Base-by-base conservation (phyloP, 1,284 basidiomycete species). In the Grifola frondosa region DNA sequence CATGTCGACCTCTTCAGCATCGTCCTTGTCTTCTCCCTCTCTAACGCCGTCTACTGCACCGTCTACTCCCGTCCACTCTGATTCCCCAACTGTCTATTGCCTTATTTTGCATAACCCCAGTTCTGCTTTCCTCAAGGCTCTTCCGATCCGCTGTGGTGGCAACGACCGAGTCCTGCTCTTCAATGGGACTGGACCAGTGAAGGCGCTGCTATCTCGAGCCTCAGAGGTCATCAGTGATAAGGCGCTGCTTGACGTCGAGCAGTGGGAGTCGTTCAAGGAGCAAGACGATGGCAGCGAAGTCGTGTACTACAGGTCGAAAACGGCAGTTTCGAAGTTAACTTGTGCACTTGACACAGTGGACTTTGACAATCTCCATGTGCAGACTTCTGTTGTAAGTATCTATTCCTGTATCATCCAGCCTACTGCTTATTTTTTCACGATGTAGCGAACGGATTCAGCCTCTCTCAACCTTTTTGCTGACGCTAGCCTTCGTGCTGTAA, bases 31-130 rank as follows among this genome's bases (percentile, higher is more conserved):
- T 8, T 22, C 51, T 12, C 41, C 45, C 2, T 48, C 52, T 5
- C 50, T 51, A 1, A 51, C 54, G 2, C 48, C 53, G 23, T 60
- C 60, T 4, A 57, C 58, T 17, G 54, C 56, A 17, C 60, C 55
- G 13, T 48, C 45, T 20, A 48, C 45, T 2, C 47, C 57, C 3
- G 49, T 37, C 9, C 41, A 31, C 8, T 32, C 38, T 16, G 42
- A 50, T 25, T 23, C 37, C 6, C 37, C 48, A 3, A 15, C 46
- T 10, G 25, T 38, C 3, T 50, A 56, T 42, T 57, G 45, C 46
- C 42, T 60, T 12, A 25, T 60, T 21, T 35, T 50, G n/a, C 53
- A 57, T 21, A 26, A 46, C 16, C 44, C 56, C 3, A 42, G 41
- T 20, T 19, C 43, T 1, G 35, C 49, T 1, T 56, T 59, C 39